phyloP scores from a whole-genome alignment of 495 filamentous ascomycete genomes.

The Podospora comata region DNA sequence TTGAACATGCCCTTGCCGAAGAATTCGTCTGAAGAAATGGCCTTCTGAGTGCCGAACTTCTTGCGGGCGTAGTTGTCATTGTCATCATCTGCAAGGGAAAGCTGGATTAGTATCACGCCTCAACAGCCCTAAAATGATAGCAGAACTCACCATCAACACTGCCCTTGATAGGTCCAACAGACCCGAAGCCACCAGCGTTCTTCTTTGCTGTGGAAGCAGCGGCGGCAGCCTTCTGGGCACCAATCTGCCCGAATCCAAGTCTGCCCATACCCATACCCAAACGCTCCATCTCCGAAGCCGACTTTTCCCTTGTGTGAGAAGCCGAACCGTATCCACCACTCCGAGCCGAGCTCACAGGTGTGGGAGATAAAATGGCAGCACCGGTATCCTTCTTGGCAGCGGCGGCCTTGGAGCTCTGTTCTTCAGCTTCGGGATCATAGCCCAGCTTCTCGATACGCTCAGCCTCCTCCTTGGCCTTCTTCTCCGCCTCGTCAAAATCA shows the following conservation, averaged over 20 bases:
- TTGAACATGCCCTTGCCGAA: constrained; percentile 89
- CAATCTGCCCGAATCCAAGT: constrained; percentile 88
- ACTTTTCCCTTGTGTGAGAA: constrained; percentile 57
- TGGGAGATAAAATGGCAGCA: constrained; percentile 63
- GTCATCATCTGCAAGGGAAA: constrained; percentile 51
- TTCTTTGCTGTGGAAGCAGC: constrained; percentile 51
- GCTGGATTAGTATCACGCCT: neutral
- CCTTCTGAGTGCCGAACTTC: constrained; percentile 87
- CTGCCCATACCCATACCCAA: constrained; percentile 86
- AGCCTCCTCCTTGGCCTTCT: constrained; percentile 94
- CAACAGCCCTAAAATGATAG: neutral
- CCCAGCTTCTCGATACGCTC: constrained; percentile 96
- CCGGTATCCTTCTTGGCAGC: constrained; percentile 33
- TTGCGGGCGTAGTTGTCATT: constrained; percentile 67
- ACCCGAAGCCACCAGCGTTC: constrained; percentile 81
- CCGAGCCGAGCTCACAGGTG: constrained; percentile 64
- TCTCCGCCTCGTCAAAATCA: constrained; percentile 96
- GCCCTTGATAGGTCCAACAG: constrained; percentile 66
- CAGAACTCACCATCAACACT: constrained; percentile 62
- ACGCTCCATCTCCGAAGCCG: constrained; percentile 72
- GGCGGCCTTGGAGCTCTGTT: constrained; percentile 54
- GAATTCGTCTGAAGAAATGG: constrained; percentile 96
- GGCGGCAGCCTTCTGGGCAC: constrained; percentile 58
- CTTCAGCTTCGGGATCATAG: constrained; percentile 91
- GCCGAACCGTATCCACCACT: constrained; percentile 57